Evolutionary conservation across 257 asterid genomes (phyloP), one percentile per base, ranked within the genome.

Genomic region (Fraxinus quadrangulata): DNA sequence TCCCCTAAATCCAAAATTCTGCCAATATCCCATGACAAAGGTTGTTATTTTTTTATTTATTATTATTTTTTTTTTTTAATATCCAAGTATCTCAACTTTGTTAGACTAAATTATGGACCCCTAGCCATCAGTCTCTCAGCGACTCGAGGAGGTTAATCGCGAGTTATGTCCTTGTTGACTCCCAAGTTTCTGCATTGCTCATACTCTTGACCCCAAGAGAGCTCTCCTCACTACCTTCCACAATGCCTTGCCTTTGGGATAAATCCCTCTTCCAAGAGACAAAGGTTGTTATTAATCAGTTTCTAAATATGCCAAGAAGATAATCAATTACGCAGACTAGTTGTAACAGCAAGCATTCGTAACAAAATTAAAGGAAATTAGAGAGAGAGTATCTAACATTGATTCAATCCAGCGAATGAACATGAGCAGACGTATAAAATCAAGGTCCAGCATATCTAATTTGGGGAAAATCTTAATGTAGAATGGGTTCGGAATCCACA

Each of bases 351-450:
- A 45, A 67, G 36, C 79, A 67, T 49, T 49, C 54, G 24, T 19
- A 10, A 1, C 33, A 51, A 72, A 78, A 71, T 4, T 0, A 30
- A 65, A 24, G 10, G 17, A 31, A 54, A 5, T 23, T 51, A 7
- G 30, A 70, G n/a, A 70, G n/a, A 49, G 54, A 26, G 28, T 40
- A 54, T 67, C 90, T 84, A 49, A 85, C 89, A 17, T 81, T 49
- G 89, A 78, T 77, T 85, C 91, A 31, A 87, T 21, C 78, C 85
- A 36, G 82, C 87, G 89, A 19, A 87, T 81, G 75, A 79, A 85
- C 42, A 72, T 68, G 28, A 73, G 39, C 34, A 83, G 67, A 75
- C 80, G 87, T 61, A 51, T 26, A 66, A 80, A 72, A 61, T 87
- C 86, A 40, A 81, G 71, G 78, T 75, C 82, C 83, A 79, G 85